Percentiles rank a stretch among this genome's conserved stretches.
phyloP scores from a whole-genome alignment of 2,329 filamentous ascomycete species.

The Orbilia javanica region DNA sequence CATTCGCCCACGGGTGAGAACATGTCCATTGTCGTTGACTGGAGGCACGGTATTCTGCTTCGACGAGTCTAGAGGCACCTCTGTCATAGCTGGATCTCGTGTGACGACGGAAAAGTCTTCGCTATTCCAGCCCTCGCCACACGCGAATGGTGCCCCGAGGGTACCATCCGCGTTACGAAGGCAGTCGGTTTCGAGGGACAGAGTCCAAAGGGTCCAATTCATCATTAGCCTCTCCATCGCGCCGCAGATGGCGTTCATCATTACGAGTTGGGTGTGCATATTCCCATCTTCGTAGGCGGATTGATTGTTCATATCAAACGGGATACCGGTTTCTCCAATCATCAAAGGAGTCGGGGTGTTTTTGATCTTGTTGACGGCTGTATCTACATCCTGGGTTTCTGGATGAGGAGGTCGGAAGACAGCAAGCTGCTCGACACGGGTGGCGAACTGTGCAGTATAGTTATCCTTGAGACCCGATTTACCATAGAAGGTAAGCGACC shows the following conservation, averaged over 20 bases:
- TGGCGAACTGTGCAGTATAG: slow-evolving; percentile 65
- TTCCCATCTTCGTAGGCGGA: slow-evolving; percentile 65
- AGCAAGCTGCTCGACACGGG: slow-evolving; percentile 64
- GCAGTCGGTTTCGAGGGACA: slow-evolving; percentile 67
- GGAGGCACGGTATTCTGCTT: slow-evolving; percentile 61
- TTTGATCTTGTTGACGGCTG: slow-evolving; percentile 58
- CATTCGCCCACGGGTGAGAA: slow-evolving; percentile 58
- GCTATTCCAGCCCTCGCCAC: slow-evolving; percentile 67
- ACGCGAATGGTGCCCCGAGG: slow-evolving; percentile 57
- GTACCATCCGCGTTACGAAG: slow-evolving; percentile 63
- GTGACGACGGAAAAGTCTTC: slow-evolving; percentile 67
- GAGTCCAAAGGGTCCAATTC: slow-evolving; percentile 64
- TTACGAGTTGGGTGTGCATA: slow-evolving; percentile 65
- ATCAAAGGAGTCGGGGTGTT: slow-evolving; percentile 64
- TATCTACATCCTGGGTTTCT: slow-evolving; percentile 48
- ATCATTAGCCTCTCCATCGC: slow-evolving; percentile 65
- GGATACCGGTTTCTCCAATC: slow-evolving; percentile 66
- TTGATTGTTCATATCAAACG: slow-evolving; percentile 66
- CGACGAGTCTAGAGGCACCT: slow-evolving; percentile 63
- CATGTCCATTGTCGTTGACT: slow-evolving; percentile 56
- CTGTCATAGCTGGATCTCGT: slow-evolving; percentile 63
- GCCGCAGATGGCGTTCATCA: slow-evolving; percentile 65
- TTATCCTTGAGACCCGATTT: slow-evolving; percentile 65
- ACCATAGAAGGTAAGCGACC: slow-evolving; percentile 64
- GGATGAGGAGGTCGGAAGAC: slow-evolving; percentile 60